A percentile compares a stretch with the other conserved stretches of the same genome.
Evolutionary conservation across 192 early-diverging fungal genomes (phyloP).

Genomic region (Chytriomyces sp.): DNA sequence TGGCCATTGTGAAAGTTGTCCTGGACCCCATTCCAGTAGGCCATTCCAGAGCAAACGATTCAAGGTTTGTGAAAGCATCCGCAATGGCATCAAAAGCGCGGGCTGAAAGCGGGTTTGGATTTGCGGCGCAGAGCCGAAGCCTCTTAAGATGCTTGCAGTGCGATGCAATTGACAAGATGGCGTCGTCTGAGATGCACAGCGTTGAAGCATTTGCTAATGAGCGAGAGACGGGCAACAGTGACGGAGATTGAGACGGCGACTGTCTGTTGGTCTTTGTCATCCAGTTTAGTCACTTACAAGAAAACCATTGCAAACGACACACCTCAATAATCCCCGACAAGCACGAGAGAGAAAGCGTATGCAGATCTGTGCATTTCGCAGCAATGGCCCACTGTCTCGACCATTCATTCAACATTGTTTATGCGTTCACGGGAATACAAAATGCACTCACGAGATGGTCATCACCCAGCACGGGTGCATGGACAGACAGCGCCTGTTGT

Average conservation of each 20-base stretch:
- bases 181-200: constrained; percentile 19
- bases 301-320: neutral
- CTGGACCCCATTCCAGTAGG: neutral
- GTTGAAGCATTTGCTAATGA: neutral
- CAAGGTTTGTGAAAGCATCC: neutral
- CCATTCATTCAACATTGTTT: neutral
- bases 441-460: constrained; percentile 16
- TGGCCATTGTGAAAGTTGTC: neutral
- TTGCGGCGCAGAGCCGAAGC: constrained; percentile 14
- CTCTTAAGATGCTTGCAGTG: constrained; percentile 25
- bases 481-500: neutral
- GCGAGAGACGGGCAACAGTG: neutral
- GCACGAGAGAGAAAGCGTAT: neutral
- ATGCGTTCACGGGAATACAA: neutral
- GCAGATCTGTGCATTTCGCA: neutral
- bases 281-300: neutral
- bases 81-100: constrained; percentile 26
- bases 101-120: constrained; percentile 13
- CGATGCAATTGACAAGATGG: constrained; percentile 18
- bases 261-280: neutral
- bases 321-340: neutral
- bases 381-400: neutral
- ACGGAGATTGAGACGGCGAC: neutral
- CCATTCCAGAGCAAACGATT: constrained; percentile 37
- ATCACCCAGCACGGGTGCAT: constrained; percentile 10